phyloP scores from a whole-genome alignment of 768 basidiomycete genomes.

The Termitomyces sp. region DNA sequence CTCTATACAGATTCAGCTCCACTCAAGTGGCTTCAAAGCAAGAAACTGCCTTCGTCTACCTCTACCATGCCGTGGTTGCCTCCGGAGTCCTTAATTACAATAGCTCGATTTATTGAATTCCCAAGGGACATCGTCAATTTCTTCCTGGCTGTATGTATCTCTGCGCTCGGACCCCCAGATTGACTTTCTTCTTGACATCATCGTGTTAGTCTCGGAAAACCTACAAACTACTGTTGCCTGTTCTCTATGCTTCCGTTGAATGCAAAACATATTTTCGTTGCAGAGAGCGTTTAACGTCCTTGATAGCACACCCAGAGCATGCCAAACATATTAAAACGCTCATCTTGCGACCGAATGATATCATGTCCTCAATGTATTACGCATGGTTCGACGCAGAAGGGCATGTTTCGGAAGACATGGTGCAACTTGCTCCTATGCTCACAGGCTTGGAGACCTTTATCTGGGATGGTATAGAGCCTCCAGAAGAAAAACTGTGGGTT shows the following conservation, averaged over 20 bases:
- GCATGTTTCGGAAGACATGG: slow-evolving; percentile 9
- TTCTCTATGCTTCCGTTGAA: slow-evolving; percentile 11
- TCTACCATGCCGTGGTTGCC: slow-evolving; percentile 2
- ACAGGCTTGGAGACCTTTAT: slow-evolving; percentile 16
- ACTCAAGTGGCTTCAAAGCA: not conserved
- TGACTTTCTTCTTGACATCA: not conserved
- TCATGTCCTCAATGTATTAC: slow-evolving; percentile 4
- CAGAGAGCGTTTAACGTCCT: slow-evolving; percentile 13
- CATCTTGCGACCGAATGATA: slow-evolving; percentile 17
- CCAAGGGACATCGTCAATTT: slow-evolving; percentile 13
- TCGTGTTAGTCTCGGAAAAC: slow-evolving; percentile 7
- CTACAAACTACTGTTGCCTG: slow-evolving; percentile 8
- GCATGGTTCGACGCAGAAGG: slow-evolving; percentile 12
- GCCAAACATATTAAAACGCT: slow-evolving; percentile 15
- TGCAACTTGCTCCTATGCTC: slow-evolving; percentile 14
- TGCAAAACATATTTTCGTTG: slow-evolving; percentile 13
- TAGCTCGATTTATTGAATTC: slow-evolving; percentile 8
- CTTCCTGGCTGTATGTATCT: slow-evolving; percentile 9
- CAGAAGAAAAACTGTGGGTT: slow-evolving; percentile 17
- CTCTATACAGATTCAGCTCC: not conserved
- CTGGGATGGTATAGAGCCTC: slow-evolving; percentile 21
- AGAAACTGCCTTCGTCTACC: not conserved
- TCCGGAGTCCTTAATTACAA: slow-evolving; percentile 10
- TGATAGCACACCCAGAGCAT: slow-evolving; percentile 8
- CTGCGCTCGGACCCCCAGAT: not conserved